These are phyloP conservation scores for Epichloe glyceriae DNA, from an alignment of 2,329 filamentous ascomycete species.

Conservation along the genomic window DNA sequence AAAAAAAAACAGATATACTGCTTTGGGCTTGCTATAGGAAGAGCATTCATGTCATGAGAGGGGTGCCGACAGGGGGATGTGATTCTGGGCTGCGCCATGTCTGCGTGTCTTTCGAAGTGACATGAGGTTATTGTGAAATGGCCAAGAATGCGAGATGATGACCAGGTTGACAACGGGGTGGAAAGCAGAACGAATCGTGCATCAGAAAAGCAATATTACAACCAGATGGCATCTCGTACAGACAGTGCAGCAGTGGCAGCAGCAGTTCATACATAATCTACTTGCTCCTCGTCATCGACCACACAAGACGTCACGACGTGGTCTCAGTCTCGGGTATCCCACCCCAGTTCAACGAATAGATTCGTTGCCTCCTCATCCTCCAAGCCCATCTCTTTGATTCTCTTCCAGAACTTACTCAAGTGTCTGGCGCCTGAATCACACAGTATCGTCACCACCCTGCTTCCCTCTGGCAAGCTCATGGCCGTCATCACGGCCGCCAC, in stretches of 20 bases:
- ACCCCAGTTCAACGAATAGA: constrained; percentile 36
- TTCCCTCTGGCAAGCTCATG: constrained; percentile 45
- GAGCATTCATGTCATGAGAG: too few species aligned
- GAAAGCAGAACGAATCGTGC: not conserved
- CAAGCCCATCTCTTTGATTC: constrained; percentile 53
- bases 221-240: too few species aligned
- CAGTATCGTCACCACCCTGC: constrained; percentile 67
- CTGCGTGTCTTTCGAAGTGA: too few species aligned
- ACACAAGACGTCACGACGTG: not conserved
- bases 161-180: not conserved
- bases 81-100: too few species aligned
- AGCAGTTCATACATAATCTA: not conserved
- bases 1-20: too few species aligned
- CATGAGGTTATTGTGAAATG: not conserved
- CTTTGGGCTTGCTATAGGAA: not conserved
- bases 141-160: not conserved
- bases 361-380: constrained; percentile 40
- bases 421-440: constrained; percentile 77
- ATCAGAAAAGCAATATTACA: not conserved
- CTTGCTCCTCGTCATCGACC: not conserved
- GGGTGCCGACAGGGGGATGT: too few species aligned
- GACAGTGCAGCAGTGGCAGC: not conserved
- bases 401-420: constrained; percentile 74
- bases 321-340: constrained; percentile 19
- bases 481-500: constrained; percentile 62